Evolutionary conservation across 208 protist species (phyloP), one percentile per base, ranked within the genome.

Genomic region (Trypanosoma platydactyli): DNA sequence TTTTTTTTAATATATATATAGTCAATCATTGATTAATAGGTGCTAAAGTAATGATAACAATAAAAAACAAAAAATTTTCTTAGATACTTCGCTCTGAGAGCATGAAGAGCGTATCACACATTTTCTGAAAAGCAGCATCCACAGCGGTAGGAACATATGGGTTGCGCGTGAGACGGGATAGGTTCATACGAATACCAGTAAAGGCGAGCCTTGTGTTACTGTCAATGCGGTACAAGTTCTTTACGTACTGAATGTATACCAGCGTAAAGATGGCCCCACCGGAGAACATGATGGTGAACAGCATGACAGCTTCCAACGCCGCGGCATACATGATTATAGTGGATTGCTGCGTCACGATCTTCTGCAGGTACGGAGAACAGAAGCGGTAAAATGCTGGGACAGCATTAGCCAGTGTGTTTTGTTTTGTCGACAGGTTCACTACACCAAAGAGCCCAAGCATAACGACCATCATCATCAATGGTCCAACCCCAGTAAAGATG

Each of bases 161-260:
- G 60, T 53, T 30, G 63, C 77, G 54, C 29, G 76, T 64, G 67
- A 70, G 20, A 55, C 69, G 73, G n/a, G 76, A 77, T 1, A 89
- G 20, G 50, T 89, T 90, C 77, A 82, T 73, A 41, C 83, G 82
- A 49, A 94, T 42, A 3, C 76, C 78, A 29, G 65, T 73, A 60
- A 90, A 94, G 3, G 83, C 88, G 42, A 83, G 52, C 72, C 81
- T 82, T 46, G 87, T 61, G 69, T 84, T 91, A 44, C 64, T 64
- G 63, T 94, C 88, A 48, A 74, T 66, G 30, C 68, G 76, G 71
- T 91, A 94, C 50, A 87, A 77, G 58, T 79, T 82, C 72, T 88
- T 89, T 22, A 70, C 70, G 71, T 88, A 94, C 71, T 94, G 81
- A 40, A 89, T 80, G 77, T 91, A 94, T 33, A 80, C 78, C 24